Conservation (phyloP, 306 rosid species). For the Fragaria ananassa region DNA sequence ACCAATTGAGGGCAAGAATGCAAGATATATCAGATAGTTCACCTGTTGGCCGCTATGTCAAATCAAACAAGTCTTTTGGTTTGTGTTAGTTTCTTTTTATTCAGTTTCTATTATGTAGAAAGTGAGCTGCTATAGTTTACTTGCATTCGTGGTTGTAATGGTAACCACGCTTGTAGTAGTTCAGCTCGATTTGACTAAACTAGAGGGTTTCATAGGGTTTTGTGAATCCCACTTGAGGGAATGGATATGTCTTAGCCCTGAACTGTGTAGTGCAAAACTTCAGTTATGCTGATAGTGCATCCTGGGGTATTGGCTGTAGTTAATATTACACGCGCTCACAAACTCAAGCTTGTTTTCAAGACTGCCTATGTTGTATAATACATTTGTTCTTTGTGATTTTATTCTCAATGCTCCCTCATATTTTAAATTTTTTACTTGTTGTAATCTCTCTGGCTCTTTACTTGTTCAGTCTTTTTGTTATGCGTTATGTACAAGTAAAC, state of each 20-base stretch:
- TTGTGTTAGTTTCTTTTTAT: neutral
- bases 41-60: neutral
- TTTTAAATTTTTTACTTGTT: neutral
- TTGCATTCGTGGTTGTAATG: neutral
- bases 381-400: neutral
- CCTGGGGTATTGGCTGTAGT: neutral
- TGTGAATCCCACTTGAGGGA: neutral
- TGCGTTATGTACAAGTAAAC: neutral
- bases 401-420: neutral
- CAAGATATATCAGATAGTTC: neutral
- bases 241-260: neutral
- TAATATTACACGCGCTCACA: neutral
- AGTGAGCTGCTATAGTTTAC: neutral
- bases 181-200: neutral
- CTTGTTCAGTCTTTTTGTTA: neutral
- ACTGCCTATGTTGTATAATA: neutral
- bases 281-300: conserved; percentile 1
- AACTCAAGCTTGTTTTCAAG: neutral
- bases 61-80: neutral
- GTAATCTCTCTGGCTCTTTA: neutral
- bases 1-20: neutral
- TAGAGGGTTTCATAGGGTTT: neutral
- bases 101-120: neutral
- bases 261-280: neutral
- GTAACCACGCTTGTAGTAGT: neutral